These are phyloP conservation scores for Plasmopara viticola DNA, from an alignment of 352 stramenopile genomes.

Conservation along the genomic window DNA sequence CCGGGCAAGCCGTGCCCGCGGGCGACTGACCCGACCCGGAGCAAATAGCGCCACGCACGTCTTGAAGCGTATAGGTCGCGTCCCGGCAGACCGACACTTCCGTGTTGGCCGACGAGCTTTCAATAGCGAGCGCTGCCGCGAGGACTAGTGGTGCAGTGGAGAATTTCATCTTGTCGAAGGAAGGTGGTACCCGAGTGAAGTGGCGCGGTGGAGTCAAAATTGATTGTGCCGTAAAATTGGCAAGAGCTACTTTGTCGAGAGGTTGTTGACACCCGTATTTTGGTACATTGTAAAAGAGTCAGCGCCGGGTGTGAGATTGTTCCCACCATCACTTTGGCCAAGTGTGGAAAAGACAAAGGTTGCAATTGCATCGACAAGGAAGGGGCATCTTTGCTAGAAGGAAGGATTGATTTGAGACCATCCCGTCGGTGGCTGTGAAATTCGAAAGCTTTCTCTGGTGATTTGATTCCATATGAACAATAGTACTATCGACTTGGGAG, in stretches of 20 bases:
- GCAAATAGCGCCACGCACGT: slow-evolving; percentile 40
- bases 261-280: background rate
- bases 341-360: too few relatives aligned
- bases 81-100: slow-evolving; percentile 40
- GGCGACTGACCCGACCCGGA: slow-evolving; percentile 34
- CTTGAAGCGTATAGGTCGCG: slow-evolving; percentile 36
- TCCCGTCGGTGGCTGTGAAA: too few relatives aligned
- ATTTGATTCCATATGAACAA: too few relatives aligned
- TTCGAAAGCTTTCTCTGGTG: too few relatives aligned
- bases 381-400: too few relatives aligned
- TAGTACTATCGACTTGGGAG: too few relatives aligned
- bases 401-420: too few relatives aligned
- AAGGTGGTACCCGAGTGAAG: background rate
- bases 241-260: background rate
- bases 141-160: slow-evolving; percentile 13
- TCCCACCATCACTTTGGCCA: too few relatives aligned
- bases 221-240: too few relatives aligned
- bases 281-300: too few relatives aligned
- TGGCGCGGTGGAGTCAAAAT: background rate
- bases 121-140: slow-evolving; percentile 15
- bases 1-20: slow-evolving; percentile 38
- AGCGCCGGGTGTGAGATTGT: too few relatives aligned
- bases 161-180: background rate
- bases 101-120: slow-evolving; percentile 14
- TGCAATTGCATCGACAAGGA: too few relatives aligned